Evolutionary conservation across 2,329 filamentous ascomycete species (phyloP).

Genomic region (Colletotrichum higginsianum): DNA sequence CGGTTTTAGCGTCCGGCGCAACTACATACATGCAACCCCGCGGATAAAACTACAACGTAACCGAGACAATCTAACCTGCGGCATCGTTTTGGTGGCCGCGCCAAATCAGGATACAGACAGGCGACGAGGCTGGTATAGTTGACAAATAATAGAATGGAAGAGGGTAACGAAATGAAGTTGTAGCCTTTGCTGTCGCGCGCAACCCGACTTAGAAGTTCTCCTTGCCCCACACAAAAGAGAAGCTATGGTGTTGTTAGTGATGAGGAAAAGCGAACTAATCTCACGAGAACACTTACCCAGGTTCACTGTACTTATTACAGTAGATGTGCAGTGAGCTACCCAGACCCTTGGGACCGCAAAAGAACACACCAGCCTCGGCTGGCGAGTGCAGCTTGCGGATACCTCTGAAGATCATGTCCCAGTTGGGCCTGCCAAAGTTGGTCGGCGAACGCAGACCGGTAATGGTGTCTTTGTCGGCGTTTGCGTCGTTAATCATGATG

Average conservation of each 20-base stretch:
- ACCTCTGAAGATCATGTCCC: constrained; percentile 90
- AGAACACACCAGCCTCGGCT: constrained; percentile 84
- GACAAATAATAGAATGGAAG: constrained; percentile 41
- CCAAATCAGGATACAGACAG: constrained; percentile 14
- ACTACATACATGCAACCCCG: constrained; percentile 30
- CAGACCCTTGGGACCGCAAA: constrained; percentile 86
- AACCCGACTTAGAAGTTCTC: constrained; percentile 71
- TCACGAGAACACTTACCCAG: constrained; percentile 69
- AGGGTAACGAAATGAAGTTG: constrained; percentile 41
- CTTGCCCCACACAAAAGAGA: constrained; percentile 78
- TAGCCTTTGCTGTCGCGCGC: constrained; percentile 22
- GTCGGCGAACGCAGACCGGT: constrained; percentile 86
- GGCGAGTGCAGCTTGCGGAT: constrained; percentile 84
- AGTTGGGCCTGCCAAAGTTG: constrained; percentile 89
- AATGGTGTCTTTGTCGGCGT: constrained; percentile 87
- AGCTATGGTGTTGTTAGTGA: constrained; percentile 56
- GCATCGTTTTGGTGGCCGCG: background rate
- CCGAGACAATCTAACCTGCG: constrained; percentile 9
- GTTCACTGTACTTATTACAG: constrained; percentile 90
- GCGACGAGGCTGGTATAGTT: constrained; percentile 34
- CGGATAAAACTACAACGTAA: constrained; percentile 27
- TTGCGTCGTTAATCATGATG: constrained; percentile 93
- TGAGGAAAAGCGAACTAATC: constrained; percentile 1
- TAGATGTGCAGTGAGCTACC: constrained; percentile 84
- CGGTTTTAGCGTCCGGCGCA: constrained; percentile 39